Evolutionary conservation across 257 asterid species (phyloP), one percentile per base, ranked within the genome.

Genomic region (Jaltomata sinuosa): DNA sequence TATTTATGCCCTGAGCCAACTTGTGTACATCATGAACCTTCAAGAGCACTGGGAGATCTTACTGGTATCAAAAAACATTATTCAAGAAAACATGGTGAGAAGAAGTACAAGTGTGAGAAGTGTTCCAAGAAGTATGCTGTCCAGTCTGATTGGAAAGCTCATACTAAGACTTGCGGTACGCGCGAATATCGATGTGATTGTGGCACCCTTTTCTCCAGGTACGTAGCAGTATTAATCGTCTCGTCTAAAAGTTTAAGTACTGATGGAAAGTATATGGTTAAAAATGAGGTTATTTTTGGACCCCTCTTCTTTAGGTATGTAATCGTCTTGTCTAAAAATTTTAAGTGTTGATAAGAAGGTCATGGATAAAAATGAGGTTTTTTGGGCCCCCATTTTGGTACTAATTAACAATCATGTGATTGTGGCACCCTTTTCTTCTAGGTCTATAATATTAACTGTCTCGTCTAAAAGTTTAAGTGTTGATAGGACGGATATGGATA

Each of bases 151-250:
- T 83, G 81, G 85, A 83, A 68, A 69, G 85, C 85, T 52, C 85
- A 83, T 72, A 21, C 80, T 27, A 83, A 84, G 54, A 74, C 40
- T 45, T 74, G 86, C 10, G 82, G 83, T 4, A 80, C 83, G 11
- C 53, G 96, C 16, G 98, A 94, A 86, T 94, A 94, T 78, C 81
- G 94, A 69, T 94, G 98, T 85, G 98, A 93, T 84, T 94, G 97
- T 78, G 97, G 96, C 84, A 94, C 98, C 0, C 95, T 93, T 9
- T 94, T 94, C 87, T 94, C 98, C 19, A 92, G 97, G 97, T 47
- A 1, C 14, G 80, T 74, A 12, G 11, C 42, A 38, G 11, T 3
- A 22, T 61, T 1, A 59, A 42, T 0, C 21, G n/a, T 36, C 40
- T 10, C 14, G 12, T 38, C 2, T 12, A 15, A 25, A 21, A 22